phyloP scores from a whole-genome alignment of 2,329 filamentous ascomycete species.

The Sporothrix schenckii region DNA sequence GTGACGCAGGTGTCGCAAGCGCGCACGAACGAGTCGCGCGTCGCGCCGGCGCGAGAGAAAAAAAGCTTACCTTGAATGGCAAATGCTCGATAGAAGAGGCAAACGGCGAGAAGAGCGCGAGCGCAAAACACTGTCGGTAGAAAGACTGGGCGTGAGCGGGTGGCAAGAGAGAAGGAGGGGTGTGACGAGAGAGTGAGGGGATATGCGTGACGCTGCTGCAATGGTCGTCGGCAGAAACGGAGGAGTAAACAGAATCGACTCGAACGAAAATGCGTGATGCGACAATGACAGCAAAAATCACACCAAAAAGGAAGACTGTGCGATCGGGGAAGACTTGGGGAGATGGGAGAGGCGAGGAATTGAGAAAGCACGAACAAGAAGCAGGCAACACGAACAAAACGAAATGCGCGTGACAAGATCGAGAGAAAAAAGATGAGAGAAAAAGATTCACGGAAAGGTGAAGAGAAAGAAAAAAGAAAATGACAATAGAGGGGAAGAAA shows the following conservation, averaged over 20 bases:
- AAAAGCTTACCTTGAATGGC: conserved; percentile 14
- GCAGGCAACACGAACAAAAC: conserved; percentile 29
- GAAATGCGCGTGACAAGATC: conserved; percentile 27
- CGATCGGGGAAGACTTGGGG: conserved; percentile 1
- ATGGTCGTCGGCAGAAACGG: conserved; percentile 18
- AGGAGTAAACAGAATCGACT: conserved; percentile 23
- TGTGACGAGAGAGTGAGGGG: not conserved
- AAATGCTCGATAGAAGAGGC: conserved; percentile 16
- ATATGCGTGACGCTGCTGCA: not conserved
- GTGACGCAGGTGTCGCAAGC: not conserved
- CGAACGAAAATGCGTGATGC: conserved; percentile 28
- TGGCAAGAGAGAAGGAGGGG: not conserved
- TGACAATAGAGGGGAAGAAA: conserved; percentile 24
- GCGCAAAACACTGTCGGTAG: conserved; percentile 18
- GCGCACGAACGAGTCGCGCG: not conserved
- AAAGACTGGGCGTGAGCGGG: conserved; percentile 7
- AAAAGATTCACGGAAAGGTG: conserved; percentile 23
- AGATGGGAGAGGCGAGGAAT: not conserved
- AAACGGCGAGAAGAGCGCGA: conserved; percentile 1
- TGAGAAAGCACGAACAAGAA: conserved; percentile 30
- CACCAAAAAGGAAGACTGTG: conserved; percentile 28
- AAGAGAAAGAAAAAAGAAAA: conserved; percentile 28
- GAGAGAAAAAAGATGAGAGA: conserved; percentile 14
- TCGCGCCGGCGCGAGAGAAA: not conserved
- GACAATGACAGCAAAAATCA: conserved; percentile 26